Conservation (phyloP, 2,329 filamentous ascomycete species). For the Ophidiomyces ophidiicola region DNA sequence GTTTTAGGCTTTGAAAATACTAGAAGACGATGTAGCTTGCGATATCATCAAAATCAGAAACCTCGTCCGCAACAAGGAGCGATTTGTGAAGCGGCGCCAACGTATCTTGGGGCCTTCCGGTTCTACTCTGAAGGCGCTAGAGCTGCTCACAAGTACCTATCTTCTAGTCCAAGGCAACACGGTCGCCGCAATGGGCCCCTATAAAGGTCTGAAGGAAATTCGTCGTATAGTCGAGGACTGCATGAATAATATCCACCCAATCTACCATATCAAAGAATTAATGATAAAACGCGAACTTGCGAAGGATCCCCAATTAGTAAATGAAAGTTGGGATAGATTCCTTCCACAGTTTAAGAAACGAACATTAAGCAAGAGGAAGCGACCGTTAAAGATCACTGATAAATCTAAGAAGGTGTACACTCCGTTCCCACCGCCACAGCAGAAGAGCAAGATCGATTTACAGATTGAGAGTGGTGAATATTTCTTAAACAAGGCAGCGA, state of each 20-base stretch:
- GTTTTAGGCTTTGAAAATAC: slow-evolving; percentile 64
- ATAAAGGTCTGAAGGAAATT: slow-evolving; percentile 86
- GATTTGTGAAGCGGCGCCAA: slow-evolving; percentile 89
- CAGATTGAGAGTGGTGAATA: slow-evolving; percentile 98
- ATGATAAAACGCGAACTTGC: slow-evolving; percentile 90
- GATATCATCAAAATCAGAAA: slow-evolving; percentile 94
- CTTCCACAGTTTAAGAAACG: slow-evolving; percentile 95
- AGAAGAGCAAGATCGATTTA: slow-evolving; percentile 97
- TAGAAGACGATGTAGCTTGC: slow-evolving; percentile 81
- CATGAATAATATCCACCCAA: slow-evolving; percentile 85
- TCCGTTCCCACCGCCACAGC: slow-evolving; percentile 87
- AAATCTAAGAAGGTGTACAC: slow-evolving; percentile 93
- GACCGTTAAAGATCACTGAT: slow-evolving; percentile 76
- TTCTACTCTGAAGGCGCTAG: slow-evolving; percentile 83
- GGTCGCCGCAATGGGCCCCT: slow-evolving; percentile 80
- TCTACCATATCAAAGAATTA: slow-evolving; percentile 87
- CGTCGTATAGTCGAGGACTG: slow-evolving; percentile 83
- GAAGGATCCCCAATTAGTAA: slow-evolving; percentile 73
- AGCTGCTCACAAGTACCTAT: slow-evolving; percentile 82
- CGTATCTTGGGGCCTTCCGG: slow-evolving; percentile 84
- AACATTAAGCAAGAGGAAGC: slow-evolving; percentile 68
- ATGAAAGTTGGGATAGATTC: slow-evolving; percentile 92
- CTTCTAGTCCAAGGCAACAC: slow-evolving; percentile 96
- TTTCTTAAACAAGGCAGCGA: slow-evolving; percentile 84
- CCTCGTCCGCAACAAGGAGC: slow-evolving; percentile 82